Base-by-base conservation (phyloP, 192 early-diverging fungal genomes). In the Coemansia sp. region DNA sequence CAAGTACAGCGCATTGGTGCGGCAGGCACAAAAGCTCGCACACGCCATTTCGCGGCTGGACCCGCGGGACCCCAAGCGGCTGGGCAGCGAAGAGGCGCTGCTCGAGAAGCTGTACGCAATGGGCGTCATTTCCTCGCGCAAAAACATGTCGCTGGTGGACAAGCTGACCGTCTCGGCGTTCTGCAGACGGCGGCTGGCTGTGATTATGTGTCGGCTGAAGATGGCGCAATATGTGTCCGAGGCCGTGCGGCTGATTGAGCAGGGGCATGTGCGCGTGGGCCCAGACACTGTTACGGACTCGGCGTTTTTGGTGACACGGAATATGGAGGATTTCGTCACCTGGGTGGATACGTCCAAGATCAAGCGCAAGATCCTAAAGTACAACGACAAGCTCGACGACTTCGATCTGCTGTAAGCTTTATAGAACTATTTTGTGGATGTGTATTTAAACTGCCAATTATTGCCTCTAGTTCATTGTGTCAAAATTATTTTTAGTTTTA, bases 321-420 rank as follows among this genome's bases (percentile, higher is more conserved):
- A 89, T 62, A 90, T 95, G 86, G 95, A 98, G 71, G 95, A 98
- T 80, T 98, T 90, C 85, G 89, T 98, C 6, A 95, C 95, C 1
- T 98, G 95, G 95, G 93, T 95, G 11, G 93, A 98, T 63, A 91
- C 94, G n/a, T 94, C 92, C 59, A 93, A 92, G 85, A 96, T 98
- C 72, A 95, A 94, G 84, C 85, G 91, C 62, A 95, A 96, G 91
- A 93, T 98, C 68, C 83, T 94, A 69, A 95, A 94, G 77, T 93
- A 93, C 83, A 93, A 91, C 74, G 91, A 93, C 84, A 90, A 91
- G 88, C 82, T 94, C 46, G 91, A 94, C 69, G 93, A 94, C 64
- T 94, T 89, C 72, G 93, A 93, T 69, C 82, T 94, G 59, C 75
- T 94, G 66, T 93, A 87, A 83, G 11, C 25, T 52, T 4, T 48